Base-by-base conservation (phyloP, 352 stramenopile genomes). In the Globisporangium yorkense region DNA sequence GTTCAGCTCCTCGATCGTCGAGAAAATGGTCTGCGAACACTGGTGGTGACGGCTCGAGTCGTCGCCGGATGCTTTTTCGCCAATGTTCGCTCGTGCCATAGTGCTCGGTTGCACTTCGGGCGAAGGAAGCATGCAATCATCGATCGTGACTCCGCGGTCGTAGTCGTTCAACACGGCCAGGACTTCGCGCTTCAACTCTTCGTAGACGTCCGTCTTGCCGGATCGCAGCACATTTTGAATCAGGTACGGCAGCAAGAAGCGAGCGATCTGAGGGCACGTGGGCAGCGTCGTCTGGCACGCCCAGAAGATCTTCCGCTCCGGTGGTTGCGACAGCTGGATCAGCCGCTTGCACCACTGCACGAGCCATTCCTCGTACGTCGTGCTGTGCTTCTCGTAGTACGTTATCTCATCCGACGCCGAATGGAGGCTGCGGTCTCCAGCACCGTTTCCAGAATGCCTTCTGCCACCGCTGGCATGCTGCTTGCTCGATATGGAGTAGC, bases 171-270 rank as follows among this genome's bases (percentile, higher is more conserved):
- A 57, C 27, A 96, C 80, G 5, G 80, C 77, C 73, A 93, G 87
- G 6, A 94, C 61, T 67, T 96, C 86, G 58, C 74, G 76, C 40
- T 90, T 90, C 20, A 96, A 67, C 60, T 92, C 80, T 52, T 68
- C 66, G 15, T 85, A 88, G 10, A 92, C 69, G 43, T 82, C 71
- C 16, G 75, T 55, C 43, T 66, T 74, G 10, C 81, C 80, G 4
- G 79, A 92, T 0, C 77, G 77, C 60, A 96, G 61, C 12, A 92
- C 84, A 61, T 94, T 96, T 56, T 94, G 84, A 43, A 96, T 80
- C 53, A 96, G 54, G 59, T 96, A 94, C 21, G 86, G 84, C 47
- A 96, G 60, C 27, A 96, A 50, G 64, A 94, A 93, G 3, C 83
- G 77, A 5, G 77, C 76, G 44, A 96, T 80, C 62, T 92, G 78